Percentiles rank a stretch among this genome's conserved stretches.
Evolutionary conservation across 495 filamentous ascomycete genomes (phyloP).

Genomic region (Podospora conica): DNA sequence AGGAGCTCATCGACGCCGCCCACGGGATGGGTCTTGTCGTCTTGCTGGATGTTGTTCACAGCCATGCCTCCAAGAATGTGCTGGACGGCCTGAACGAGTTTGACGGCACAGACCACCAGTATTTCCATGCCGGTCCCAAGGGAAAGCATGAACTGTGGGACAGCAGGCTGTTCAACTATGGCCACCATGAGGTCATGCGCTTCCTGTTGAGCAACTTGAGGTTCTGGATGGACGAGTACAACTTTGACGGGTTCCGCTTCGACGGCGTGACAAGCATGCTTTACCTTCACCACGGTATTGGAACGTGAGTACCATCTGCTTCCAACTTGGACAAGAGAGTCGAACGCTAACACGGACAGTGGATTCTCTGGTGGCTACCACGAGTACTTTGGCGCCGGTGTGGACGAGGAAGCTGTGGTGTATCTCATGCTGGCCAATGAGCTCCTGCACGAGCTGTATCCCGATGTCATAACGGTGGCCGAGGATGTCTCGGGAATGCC

Average conservation of each 20-base stretch:
- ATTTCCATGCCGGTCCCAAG: slow-evolving; percentile 82
- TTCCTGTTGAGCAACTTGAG: slow-evolving; percentile 93
- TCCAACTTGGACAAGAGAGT: background rate
- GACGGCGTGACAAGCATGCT: slow-evolving; percentile 99
- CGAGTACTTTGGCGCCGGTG: slow-evolving; percentile 87
- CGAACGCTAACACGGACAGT: slow-evolving; percentile 38
- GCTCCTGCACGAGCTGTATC: slow-evolving; percentile 85
- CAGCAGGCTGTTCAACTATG: slow-evolving; percentile 94
- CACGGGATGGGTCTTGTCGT: slow-evolving; percentile 89
- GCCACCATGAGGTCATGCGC: slow-evolving; percentile 84
- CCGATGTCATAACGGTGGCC: slow-evolving; percentile 80
- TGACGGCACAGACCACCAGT: slow-evolving; percentile 88
- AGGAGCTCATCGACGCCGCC: slow-evolving; percentile 92
- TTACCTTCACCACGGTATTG: slow-evolving; percentile 92
- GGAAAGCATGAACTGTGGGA: slow-evolving; percentile 93
- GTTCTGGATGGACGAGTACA: slow-evolving; percentile 99
- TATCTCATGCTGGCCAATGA: slow-evolving; percentile 97
- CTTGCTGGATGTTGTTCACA: slow-evolving; percentile 93
- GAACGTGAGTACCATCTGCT: slow-evolving; percentile 65
- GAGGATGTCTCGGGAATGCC: slow-evolving; percentile 99
- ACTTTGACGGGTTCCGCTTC: slow-evolving; percentile 95
- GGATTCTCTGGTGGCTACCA: slow-evolving; percentile 98
- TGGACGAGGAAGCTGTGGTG: slow-evolving; percentile 93
- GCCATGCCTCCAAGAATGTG: slow-evolving; percentile 95
- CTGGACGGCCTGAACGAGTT: slow-evolving; percentile 91